Conservation (phyloP, 805 yeast species). For the Kuraishia cidri region DNA sequence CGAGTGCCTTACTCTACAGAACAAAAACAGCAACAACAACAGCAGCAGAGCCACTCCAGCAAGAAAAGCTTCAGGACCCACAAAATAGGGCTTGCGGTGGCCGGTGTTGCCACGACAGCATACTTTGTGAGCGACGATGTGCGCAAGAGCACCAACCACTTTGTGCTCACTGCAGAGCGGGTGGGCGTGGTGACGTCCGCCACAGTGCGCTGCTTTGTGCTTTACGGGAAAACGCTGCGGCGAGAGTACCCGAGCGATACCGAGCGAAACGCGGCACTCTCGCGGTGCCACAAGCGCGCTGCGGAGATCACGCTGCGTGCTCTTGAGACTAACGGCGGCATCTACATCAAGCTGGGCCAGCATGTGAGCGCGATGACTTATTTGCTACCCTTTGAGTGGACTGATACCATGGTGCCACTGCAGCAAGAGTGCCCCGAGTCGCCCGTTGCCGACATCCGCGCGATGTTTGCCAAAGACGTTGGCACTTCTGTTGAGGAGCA, state of each 20-base stretch:
- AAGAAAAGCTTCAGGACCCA: too few species aligned
- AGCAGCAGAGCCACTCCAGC: too few species aligned
- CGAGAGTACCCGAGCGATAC: constrained; percentile 32
- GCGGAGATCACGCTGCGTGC: constrained; percentile 77
- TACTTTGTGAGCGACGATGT: too few species aligned
- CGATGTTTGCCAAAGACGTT: constrained; percentile 61
- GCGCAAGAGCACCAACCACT: constrained; percentile 10
- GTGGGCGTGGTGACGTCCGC: constrained; percentile 61
- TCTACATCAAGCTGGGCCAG: constrained; percentile 91
- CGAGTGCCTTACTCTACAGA: too few species aligned
- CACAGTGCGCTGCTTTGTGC: constrained; percentile 60
- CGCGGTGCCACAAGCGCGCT: constrained; percentile 62
- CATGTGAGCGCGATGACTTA: constrained; percentile 91
- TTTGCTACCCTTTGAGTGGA: constrained; percentile 89
- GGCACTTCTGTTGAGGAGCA: constrained; percentile 50
- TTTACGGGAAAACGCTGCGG: constrained; percentile 53
- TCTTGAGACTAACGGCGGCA: constrained; percentile 80
- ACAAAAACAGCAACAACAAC: too few species aligned
- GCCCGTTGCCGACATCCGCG: constrained; percentile 55
- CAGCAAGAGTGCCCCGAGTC: constrained; percentile 89
- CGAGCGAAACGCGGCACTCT: constrained; percentile 41
- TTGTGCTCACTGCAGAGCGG: constrained; percentile 32
- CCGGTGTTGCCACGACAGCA: too few species aligned
- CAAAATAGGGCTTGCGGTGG: too few species aligned
- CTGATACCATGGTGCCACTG: constrained; percentile 84